Evolutionary conservation across 2,329 filamentous ascomycete species (phyloP), one percentile per base, ranked within the genome.

Genomic region (Pseudopithomyces maydicus): DNA sequence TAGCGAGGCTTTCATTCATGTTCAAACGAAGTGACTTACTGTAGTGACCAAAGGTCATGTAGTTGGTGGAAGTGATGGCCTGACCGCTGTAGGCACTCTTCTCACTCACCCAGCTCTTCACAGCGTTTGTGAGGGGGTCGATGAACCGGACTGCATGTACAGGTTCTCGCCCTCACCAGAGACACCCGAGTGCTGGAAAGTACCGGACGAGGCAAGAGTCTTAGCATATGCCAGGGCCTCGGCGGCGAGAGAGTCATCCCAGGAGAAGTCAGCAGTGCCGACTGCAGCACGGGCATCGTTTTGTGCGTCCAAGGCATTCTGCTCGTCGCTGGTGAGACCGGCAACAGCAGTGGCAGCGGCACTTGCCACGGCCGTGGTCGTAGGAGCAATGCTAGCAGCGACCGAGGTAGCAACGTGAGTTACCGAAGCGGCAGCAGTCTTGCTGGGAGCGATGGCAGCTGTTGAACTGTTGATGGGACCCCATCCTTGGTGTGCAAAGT

Each of bases 221-320:
- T 53, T 22, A n/a, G 50, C 50, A 10, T 45, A 53, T 19, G 39
- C 32, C 41, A 44, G 20, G 19, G 50, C 50, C 10, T 45, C 50
- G 4, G 50, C 19, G 6, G 39, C 33, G n/a, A 53, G 26, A 2
- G 41, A 22, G 10, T 39, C 32, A 26, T 53, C 50, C 50, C 50
- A 53, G 17, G 23, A 32, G 29, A 53, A 6, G 14, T 53, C 50
- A 6, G 50, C 39, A 7, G 50, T 53, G 50, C 41, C 50, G 10
- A 53, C 50, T 17, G 38, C 50, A 42, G 50, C 50, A 20, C 50
- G 50, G 15, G 50, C 50, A 53, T 53, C 42, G 32, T 53, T 53
- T 26, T 53, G 50, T 17, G 50, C 50, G 32, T 53, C 50, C 15
- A 53, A 42, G 14, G 50, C 50, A 8, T 17, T 26, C 15, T 53